Evolutionary conservation across 2,329 filamentous ascomycete species (phyloP).

Genomic region (Aspergillus texensis): DNA sequence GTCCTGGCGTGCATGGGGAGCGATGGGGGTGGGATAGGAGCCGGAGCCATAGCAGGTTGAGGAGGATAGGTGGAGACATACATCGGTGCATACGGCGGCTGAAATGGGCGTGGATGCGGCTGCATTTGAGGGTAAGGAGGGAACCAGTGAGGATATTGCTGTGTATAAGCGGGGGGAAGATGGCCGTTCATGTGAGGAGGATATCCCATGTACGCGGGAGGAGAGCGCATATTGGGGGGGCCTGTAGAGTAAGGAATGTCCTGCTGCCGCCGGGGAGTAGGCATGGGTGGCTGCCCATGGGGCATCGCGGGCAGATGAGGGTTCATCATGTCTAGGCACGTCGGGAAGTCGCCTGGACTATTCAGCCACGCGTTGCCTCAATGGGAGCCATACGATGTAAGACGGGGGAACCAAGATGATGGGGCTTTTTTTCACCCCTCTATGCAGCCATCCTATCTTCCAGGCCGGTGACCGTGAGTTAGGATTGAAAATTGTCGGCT

Average conservation of each 20-base stretch:
- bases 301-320: conserved; percentile 48
- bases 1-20: conserved; percentile 41
- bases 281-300: conserved; percentile 55
- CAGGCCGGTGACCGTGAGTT: conserved; percentile 16
- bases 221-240: conserved; percentile 57
- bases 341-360: conserved; percentile 36
- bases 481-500: conserved; percentile 5
- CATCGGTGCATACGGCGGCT: conserved; percentile 45
- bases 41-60: conserved; percentile 43
- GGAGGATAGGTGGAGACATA: conserved; percentile 49
- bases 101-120: conserved; percentile 43
- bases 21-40: conserved; percentile 38
- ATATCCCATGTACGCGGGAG: conserved; percentile 61
- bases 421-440: conserved; percentile 23
- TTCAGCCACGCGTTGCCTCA: conserved; percentile 43
- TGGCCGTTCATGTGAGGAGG: conserved; percentile 62
- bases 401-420: conserved; percentile 24
- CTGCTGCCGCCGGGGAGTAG: conserved; percentile 50
- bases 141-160: conserved; percentile 52
- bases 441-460: conserved; percentile 42
- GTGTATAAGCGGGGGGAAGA: conserved; percentile 47
- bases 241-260: conserved; percentile 47
- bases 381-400: conserved; percentile 43
- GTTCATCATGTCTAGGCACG: conserved; percentile 46
- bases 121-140: conserved; percentile 45